Conservation (phyloP, 345 rosid species). For the Eucalyptus urophylla region DNA sequence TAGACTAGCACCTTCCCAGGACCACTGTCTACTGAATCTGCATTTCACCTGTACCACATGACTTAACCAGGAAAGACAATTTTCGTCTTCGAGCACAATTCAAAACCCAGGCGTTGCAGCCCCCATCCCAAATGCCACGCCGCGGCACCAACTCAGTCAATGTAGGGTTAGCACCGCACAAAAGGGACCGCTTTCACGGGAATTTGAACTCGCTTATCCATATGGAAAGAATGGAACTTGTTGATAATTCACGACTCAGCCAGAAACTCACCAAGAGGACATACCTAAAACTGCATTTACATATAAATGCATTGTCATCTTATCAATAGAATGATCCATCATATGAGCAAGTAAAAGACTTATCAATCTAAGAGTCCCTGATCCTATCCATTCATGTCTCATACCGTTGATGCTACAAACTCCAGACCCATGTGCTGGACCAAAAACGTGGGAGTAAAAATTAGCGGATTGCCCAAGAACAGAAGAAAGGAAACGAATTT, state of each 20-base stretch:
- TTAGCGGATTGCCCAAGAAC: neutral
- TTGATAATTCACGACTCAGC: neutral
- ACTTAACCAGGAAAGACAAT: too few relatives aligned
- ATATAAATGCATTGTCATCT: neutral
- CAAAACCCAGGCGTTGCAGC: too few relatives aligned
- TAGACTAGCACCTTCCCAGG: too few relatives aligned
- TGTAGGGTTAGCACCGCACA: neutral
- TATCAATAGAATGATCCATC: neutral
- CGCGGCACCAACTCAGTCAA: neutral
- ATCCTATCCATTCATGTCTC: neutral
- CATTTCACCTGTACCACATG: too few relatives aligned
- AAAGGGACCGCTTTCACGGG: neutral
- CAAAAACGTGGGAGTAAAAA: neutral
- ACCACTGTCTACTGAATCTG: too few relatives aligned
- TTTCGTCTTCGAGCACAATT: too few relatives aligned
- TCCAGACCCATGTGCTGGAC: neutral
- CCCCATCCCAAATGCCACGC: neutral
- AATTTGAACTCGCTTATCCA: neutral
- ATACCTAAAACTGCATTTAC: neutral
- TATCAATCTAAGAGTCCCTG: neutral
- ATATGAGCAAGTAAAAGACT: neutral
- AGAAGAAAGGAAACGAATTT: neutral
- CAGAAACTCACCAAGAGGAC: neutral
- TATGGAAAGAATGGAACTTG: neutral
- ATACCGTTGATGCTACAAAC: rapidly evolving